Base-by-base conservation (phyloP, 164 flowering plant species). In the Warburgia ugandensis region DNA sequence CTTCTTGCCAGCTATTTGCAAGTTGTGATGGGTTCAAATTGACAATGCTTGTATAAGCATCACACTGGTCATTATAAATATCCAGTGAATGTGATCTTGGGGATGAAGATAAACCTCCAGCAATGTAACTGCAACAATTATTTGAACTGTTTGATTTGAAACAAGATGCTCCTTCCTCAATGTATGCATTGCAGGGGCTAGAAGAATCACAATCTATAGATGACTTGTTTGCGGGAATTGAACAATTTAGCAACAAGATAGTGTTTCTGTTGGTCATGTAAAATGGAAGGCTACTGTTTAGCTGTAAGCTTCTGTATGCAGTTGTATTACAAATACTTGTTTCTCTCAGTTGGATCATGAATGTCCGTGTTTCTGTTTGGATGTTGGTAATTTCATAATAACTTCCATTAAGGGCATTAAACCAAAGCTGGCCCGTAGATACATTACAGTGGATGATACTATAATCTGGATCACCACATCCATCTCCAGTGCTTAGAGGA, bases 41-140 rank as follows among this genome's bases (percentile, higher is more conserved):
- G 21, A 33, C 54, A 9, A 50, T 51, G 13, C 59, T 50, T 10
- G 28, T 43, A 12, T 54, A 60, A 19, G 25, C 55, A 48, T 50
- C 26, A 52, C 76, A 72, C 46, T 40, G 10, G 41, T 51, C 35
- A 16, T 26, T 65, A n/a, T 60, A 21, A 30, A 29, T 38, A 48
- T 38, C 38, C 6, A 48, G 0, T 6, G 21, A 26, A 47, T 47
- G 17, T 11, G 30, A 37, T 20, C 17, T 25, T 16, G 32, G 25
- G 6, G 13, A 30, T 16, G 44, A 38, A 2, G 41, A 4, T 4
- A 16, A 35, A 14, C 22, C 8, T 37, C 45, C 55, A 51, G 20
- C 27, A 4, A 14, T 38, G 32, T 51, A 38, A 16, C 31, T 36
- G 17, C 55, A 51, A 17, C 55, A 51, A 3, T 2, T 30, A 5